These are phyloP conservation scores for Peronosclerospora sorghi DNA, from an alignment of 352 stramenopile genomes.

Conservation along the genomic window DNA sequence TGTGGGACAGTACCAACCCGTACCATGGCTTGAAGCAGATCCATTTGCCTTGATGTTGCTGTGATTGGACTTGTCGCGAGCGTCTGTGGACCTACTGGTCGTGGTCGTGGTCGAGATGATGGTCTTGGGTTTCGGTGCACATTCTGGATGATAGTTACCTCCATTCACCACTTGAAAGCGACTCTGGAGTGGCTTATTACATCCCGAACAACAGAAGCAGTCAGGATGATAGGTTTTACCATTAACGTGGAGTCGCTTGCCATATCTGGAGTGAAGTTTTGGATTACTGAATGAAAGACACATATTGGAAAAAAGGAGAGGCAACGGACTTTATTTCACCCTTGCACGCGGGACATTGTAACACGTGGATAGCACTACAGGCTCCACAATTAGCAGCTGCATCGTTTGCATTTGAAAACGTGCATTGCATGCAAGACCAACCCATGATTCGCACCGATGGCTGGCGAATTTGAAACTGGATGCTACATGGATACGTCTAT, in stretches of 20 bases:
- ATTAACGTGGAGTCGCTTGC: constrained; percentile 29
- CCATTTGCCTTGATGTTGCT: constrained; percentile 6
- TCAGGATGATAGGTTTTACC: constrained; percentile 31
- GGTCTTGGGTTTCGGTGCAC: constrained; percentile 15
- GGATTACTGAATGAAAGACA: constrained; percentile 1
- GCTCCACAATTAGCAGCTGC: constrained; percentile 22
- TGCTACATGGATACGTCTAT: no score
- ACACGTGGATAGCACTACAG: constrained; percentile 31
- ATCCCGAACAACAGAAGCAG: constrained; percentile 41
- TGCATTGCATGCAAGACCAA: constrained; percentile 37
- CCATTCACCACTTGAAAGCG: constrained; percentile 29
- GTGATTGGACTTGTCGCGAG: not conserved
- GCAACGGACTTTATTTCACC: constrained; percentile 21
- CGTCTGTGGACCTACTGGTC: constrained; percentile 1
- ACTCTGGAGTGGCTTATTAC: constrained; percentile 21
- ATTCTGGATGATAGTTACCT: constrained; percentile 31
- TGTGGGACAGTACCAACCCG: constrained; percentile 20
- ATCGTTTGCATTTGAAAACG: constrained; percentile 32
- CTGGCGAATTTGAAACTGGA: no score
- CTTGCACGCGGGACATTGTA: constrained; percentile 28
- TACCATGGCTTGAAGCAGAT: not conserved
- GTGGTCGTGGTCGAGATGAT: constrained; percentile 8
- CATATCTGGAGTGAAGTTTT: constrained; percentile 13
- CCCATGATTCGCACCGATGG: constrained; percentile 8
- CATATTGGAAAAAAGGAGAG: not conserved